Base-by-base conservation (phyloP, 1,139 yeast genomes). In the Entelexis paramagnoliae region DNA sequence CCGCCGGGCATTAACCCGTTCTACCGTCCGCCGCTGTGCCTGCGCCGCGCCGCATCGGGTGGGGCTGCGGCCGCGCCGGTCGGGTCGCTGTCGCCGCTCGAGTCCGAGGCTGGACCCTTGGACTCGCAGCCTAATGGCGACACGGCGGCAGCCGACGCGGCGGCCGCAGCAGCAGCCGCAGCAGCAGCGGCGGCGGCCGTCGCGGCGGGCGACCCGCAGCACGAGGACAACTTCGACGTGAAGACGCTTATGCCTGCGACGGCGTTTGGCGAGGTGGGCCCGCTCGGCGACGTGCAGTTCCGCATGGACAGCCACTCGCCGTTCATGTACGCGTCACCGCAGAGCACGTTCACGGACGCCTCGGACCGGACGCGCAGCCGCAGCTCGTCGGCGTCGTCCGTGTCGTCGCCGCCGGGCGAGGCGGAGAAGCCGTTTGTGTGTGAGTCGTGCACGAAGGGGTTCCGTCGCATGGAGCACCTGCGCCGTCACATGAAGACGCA, bases 391-490 rank as follows among this genome's bases (percentile, higher is more conserved):
- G 39, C 47, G 17, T 43, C 47, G 10, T 32, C 47, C n/a, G 16
- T 6, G 16, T n/a, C 47, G 22, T 33, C 39, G 32, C 47, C 13
- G 24, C 26, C 16, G 20, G 40, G 32, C 22, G 39, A 43, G 3
- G 47, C 16, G n/a, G 60, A 55, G 17, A 83, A 82, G 49, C 81
- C 79, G 49, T 89, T 84, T 67, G 75, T 75, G 59, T 88, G 96
- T 70, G 56, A 54, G 32, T 57, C 61, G 49, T 70, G 73, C 60
- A 82, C 84, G n/a, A 72, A 87, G 55, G 81, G 95, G 62, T 89
- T 89, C 72, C 89, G 86, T 64, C 75, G 97, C 55, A 89, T 93
- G 34, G 96, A 91, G 63, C 96, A 91, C 70, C 86, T 89, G 51
- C 85, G 87, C 65, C 75, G 97, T 58, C 97, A 89, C 66, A 73